Percentiles rank a stretch among this genome's conserved stretches.
phyloP scores from a whole-genome alignment of 1,139 yeast genomes.

The Taphrina pruni region DNA sequence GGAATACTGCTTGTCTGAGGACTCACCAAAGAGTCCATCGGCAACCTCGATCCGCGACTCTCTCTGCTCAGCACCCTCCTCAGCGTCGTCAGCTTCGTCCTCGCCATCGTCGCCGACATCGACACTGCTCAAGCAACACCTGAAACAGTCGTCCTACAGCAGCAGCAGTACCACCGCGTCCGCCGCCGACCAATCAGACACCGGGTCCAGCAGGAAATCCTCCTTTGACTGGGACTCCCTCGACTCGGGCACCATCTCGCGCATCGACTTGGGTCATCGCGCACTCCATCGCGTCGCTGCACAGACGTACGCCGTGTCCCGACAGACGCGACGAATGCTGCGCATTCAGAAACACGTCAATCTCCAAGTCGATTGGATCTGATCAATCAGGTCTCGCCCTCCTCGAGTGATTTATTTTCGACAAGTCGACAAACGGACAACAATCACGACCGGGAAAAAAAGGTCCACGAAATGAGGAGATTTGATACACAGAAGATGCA shows the following conservation, averaged over 20 bases:
- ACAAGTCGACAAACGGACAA: no score
- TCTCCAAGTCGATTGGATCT: constrained; percentile 19
- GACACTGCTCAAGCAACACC: background rate
- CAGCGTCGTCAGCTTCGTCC: background rate
- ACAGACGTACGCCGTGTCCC: constrained; percentile 23
- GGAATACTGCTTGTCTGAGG: no score
- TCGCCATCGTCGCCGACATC: constrained; percentile 4
- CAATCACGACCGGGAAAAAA: no score
- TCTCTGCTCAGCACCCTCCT: background rate
- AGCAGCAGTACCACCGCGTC: background rate
- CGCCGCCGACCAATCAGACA: background rate
- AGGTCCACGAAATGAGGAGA: no score
- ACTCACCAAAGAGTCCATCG: background rate
- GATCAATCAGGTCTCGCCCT: background rate
- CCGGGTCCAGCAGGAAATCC: constrained; percentile 5
- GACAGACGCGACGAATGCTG: constrained; percentile 15
- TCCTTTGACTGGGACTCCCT: constrained; percentile 20
- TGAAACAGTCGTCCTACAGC: constrained; percentile 6
- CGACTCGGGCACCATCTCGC: constrained; percentile 14
- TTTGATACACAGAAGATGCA: no score
- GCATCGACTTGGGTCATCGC: constrained; percentile 2
- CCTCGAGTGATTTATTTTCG: no score
- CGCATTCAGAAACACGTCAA: constrained; percentile 25
- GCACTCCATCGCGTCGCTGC: constrained; percentile 65
- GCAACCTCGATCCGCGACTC: constrained; percentile 17